Percentiles rank a stretch among this genome's conserved stretches.
These are phyloP conservation scores for Neurospora sp. DNA, from an alignment of 495 filamentous ascomycete genomes.

Conservation along the genomic window DNA sequence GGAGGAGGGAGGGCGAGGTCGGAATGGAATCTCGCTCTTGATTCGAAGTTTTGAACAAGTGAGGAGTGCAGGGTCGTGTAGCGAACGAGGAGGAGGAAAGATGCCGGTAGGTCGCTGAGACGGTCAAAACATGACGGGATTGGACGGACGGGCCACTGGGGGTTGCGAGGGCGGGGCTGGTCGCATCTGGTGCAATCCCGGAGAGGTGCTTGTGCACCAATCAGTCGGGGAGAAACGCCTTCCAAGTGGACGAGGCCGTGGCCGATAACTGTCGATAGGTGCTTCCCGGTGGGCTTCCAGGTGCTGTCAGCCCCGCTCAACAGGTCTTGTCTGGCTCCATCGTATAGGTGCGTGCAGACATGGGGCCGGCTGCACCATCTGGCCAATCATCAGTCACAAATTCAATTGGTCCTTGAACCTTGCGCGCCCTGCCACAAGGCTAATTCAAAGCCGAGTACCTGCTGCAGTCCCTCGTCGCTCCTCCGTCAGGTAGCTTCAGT, in stretches of 20 bases:
- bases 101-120: neutral
- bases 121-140: neutral
- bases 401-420: neutral
- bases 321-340: neutral
- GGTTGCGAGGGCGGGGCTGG: neutral
- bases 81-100: neutral
- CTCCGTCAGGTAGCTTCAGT: neutral
- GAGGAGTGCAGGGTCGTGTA: neutral
- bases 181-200: neutral
- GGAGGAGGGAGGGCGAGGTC: neutral
- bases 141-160: neutral
- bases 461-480: neutral
- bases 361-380: neutral
- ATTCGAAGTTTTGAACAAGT: neutral
- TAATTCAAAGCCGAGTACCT: slow-evolving; percentile 23
- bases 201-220: neutral
- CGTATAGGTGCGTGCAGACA: neutral
- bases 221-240: neutral
- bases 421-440: slow-evolving; percentile 21
- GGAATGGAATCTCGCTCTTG: neutral
- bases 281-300: neutral
- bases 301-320: neutral
- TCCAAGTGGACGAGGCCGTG: neutral
- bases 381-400: neutral
- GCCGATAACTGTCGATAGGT: neutral